phyloP scores from a whole-genome alignment of 2,329 filamentous ascomycete species.

The Ciborinia camelliae region DNA sequence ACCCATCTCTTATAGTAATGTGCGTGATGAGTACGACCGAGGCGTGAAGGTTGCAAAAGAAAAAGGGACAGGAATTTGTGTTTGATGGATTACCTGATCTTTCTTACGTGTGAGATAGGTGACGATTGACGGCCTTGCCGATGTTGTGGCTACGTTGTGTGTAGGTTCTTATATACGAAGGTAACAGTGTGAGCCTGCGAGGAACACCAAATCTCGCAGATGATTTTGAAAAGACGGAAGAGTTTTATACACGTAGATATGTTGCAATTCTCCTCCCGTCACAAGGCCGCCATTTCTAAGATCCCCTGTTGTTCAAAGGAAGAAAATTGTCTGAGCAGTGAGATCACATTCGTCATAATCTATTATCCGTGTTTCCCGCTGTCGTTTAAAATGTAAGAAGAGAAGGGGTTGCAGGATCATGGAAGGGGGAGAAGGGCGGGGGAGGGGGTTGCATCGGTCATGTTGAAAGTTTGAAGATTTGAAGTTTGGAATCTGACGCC shows the following conservation, averaged over 20 bases:
- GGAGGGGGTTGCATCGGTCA: background rate
- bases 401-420: background rate
- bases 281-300: slow-evolving; percentile 8
- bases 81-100: slow-evolving; percentile 6
- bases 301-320: background rate
- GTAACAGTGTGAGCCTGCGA: slow-evolving; percentile 14
- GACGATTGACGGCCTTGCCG: slow-evolving; percentile 16
- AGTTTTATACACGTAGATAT: slow-evolving; percentile 6
- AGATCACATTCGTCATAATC: slow-evolving; percentile 9
- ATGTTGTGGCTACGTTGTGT: slow-evolving; percentile 18
- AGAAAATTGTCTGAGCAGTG: background rate
- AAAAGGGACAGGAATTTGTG: background rate
- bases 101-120: slow-evolving; percentile 9
- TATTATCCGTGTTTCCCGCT: background rate
- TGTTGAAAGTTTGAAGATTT: background rate
- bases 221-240: slow-evolving; percentile 4
- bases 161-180: slow-evolving; percentile 5
- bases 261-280: slow-evolving; percentile 3
- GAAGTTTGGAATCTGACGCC: background rate
- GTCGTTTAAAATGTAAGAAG: background rate
- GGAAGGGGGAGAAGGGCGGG: too few species aligned
- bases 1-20: slow-evolving; percentile 13
- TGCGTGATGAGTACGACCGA: background rate
- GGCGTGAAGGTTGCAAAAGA: background rate
- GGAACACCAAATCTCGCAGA: slow-evolving; percentile 15